These are phyloP conservation scores for Quercus tomentella DNA, from an alignment of 331 rosid species.

Conservation along the genomic window DNA sequence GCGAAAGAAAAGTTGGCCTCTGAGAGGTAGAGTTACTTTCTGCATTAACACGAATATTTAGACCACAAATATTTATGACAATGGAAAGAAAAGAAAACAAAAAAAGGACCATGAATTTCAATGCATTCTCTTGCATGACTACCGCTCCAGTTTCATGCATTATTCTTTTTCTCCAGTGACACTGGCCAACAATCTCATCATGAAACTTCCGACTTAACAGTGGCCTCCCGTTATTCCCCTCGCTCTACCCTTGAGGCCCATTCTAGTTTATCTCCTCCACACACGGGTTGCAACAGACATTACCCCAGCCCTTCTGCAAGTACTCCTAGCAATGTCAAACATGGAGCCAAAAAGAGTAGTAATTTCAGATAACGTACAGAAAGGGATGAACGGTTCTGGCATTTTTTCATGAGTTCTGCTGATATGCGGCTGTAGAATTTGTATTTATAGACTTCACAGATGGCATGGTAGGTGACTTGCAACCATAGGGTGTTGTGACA, in stretches of 20 bases:
- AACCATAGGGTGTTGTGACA: slow-evolving; percentile 12
- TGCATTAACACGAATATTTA: not conserved
- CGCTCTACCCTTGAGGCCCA: slow-evolving; percentile 34
- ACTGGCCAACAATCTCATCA: slow-evolving; percentile 28
- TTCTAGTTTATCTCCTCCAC: slow-evolving; percentile 20
- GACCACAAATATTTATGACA: not conserved
- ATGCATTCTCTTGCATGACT: slow-evolving; percentile 24
- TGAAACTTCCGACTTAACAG: slow-evolving; percentile 31
- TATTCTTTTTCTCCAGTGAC: slow-evolving; percentile 31
- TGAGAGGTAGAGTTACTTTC: slow-evolving; percentile 42
- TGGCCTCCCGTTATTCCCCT: slow-evolving; percentile 31
- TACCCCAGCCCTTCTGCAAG: slow-evolving; percentile 23
- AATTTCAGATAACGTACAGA: slow-evolving; percentile 22
- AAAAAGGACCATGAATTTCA: not conserved
- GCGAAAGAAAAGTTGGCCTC: slow-evolving; percentile 35
- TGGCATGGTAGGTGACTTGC: slow-evolving; percentile 28
- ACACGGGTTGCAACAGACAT: slow-evolving; percentile 13
- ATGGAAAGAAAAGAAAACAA: not conserved
- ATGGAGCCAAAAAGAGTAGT: slow-evolving; percentile 15
- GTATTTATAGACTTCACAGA: not conserved
- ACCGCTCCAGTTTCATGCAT: slow-evolving; percentile 28
- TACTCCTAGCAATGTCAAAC: slow-evolving; percentile 20
- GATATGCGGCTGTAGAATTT: slow-evolving; percentile 7
- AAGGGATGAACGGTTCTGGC: slow-evolving; percentile 9
- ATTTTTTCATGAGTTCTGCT: slow-evolving; percentile 6